These are phyloP conservation scores for Avena insularis DNA, from an alignment of 176 grass and related monocot species.

Conservation along the genomic window DNA sequence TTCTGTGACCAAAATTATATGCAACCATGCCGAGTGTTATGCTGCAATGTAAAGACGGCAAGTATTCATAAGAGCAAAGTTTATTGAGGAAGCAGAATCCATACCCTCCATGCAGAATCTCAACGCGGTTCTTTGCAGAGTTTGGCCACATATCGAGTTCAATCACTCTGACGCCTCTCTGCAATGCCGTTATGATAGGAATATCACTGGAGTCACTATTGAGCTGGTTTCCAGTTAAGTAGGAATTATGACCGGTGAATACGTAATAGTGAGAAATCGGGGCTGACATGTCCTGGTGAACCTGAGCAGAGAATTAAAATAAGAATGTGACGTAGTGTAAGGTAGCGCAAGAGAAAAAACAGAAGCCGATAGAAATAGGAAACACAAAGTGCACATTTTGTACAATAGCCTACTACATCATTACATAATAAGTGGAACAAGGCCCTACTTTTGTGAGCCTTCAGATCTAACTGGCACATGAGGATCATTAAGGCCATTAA, in stretches of 20 bases:
- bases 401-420: neutral
- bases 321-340: neutral
- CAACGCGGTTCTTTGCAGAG: slow-evolving; percentile 66
- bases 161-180: slow-evolving; percentile 86
- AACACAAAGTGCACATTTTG: neutral
- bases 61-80: neutral
- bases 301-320: slow-evolving; percentile 50
- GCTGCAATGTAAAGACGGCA: neutral
- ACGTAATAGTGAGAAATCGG: slow-evolving; percentile 88
- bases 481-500: neutral
- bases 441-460: neutral
- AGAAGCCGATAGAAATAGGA: neutral
- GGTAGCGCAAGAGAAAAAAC: neutral
- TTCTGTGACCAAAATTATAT: neutral
- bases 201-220: slow-evolving; percentile 91
- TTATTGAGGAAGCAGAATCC: neutral
- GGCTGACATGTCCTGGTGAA: slow-evolving; percentile 88
- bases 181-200: slow-evolving; percentile 80
- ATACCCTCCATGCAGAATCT: slow-evolving; percentile 90
- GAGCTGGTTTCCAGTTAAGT: slow-evolving; percentile 90
- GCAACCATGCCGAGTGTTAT: neutral
- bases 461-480: neutral
- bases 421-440: neutral
- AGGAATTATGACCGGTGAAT: slow-evolving; percentile 95
- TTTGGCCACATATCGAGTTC: slow-evolving; percentile 98